Percentiles rank a stretch among this genome's conserved stretches.
Evolutionary conservation across 2,329 filamentous ascomycete species (phyloP).

Genomic region (Penicillium sp.): DNA sequence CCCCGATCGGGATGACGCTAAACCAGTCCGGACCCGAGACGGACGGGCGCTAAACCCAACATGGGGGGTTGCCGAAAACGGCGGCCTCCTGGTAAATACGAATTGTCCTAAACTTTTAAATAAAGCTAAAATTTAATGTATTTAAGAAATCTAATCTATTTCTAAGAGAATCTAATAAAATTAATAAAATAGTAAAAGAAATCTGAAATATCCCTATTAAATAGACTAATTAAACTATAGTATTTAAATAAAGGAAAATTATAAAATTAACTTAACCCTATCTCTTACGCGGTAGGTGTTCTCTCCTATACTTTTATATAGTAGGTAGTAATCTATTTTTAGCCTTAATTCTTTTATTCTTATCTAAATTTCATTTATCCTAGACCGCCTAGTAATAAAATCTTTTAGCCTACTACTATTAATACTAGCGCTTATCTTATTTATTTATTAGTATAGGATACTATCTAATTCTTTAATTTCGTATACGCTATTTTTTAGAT

Average conservation of each 20-base stretch:
- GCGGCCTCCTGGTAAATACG: constrained; percentile 6
- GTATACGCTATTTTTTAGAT: too few species aligned
- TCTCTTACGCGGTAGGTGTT: too few species aligned
- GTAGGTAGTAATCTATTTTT: too few species aligned
- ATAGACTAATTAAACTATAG: background rate
- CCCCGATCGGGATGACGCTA: constrained; percentile 1
- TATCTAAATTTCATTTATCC: background rate
- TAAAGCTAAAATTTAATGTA: background rate
- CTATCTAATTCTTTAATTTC: too few species aligned
- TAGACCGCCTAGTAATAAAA: background rate
- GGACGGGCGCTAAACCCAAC: constrained; percentile 7
- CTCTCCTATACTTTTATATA: background rate
- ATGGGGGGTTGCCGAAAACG: constrained; percentile 4
- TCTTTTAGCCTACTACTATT: too few species aligned
- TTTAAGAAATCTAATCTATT: background rate
- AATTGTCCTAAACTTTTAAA: background rate
- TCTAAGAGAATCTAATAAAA: background rate
- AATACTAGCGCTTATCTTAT: too few species aligned
- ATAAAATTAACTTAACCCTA: background rate
- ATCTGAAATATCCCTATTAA: background rate
- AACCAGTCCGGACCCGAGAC: background rate
- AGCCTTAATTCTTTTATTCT: too few species aligned
- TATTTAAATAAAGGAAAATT: background rate
- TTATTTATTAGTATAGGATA: too few species aligned
- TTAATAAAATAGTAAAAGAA: background rate